A percentile compares a stretch with the other conserved stretches of the same genome.
Evolutionary conservation across 371 early-diverging fungal genomes (phyloP).

Genomic region (Mortierella sp.): DNA sequence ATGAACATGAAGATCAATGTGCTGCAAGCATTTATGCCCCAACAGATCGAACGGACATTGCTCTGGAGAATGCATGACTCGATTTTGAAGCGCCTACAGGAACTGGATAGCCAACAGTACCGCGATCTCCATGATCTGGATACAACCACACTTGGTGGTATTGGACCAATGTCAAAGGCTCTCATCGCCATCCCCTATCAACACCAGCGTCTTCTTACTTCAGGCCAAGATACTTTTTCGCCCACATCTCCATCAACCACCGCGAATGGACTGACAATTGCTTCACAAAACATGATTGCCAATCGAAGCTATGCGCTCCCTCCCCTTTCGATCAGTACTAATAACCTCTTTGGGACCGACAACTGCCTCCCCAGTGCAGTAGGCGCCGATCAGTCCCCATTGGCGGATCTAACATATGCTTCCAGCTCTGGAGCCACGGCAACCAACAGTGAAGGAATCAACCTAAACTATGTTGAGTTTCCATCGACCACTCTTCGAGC

Average conservation of each 20-base stretch:
- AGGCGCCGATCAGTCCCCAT: not conserved
- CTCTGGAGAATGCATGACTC: conserved; percentile 58
- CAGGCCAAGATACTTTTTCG: no score
- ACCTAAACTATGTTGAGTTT: conserved; percentile 36
- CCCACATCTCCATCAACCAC: no score
- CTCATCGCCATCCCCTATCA: not conserved
- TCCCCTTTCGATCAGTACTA: conserved; percentile 7
- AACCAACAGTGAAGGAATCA: conserved; percentile 47
- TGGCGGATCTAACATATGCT: not conserved
- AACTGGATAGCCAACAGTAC: conserved; percentile 52
- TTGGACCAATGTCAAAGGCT: conserved; percentile 5
- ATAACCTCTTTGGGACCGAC: not conserved
- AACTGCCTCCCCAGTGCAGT: conserved; percentile 6
- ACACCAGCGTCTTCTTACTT: no score
- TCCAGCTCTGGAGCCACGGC: not conserved
- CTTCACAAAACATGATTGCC: conserved; percentile 41
- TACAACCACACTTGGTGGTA: conserved; percentile 1
- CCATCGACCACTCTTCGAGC: conserved; percentile 15
- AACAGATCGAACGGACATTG: conserved; percentile 53
- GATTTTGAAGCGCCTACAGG: conserved; percentile 54
- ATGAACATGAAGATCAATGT: conserved; percentile 52
- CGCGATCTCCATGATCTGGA: conserved; percentile 37
- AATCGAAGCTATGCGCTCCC: conserved; percentile 39
- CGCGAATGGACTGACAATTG: conserved; percentile 29
- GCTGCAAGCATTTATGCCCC: conserved; percentile 50